phyloP scores from a whole-genome alignment of 148 eudicot genomes.

The Rhododendron ovatum region DNA sequence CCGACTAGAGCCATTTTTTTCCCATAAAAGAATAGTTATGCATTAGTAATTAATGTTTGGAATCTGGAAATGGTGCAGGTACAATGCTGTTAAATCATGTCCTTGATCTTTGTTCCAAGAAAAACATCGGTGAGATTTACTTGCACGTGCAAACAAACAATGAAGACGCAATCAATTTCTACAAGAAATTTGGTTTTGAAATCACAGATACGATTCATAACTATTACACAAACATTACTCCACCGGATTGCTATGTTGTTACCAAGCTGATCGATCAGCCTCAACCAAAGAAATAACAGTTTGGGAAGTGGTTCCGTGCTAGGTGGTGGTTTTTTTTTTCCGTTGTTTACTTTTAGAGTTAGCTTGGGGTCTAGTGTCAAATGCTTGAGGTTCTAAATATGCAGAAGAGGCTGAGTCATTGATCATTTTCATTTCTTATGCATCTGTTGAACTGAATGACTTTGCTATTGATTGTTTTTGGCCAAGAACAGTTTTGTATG shows the following conservation, averaged over 20 bases:
- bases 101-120: constrained; percentile 66
- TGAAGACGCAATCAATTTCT: constrained; percentile 84
- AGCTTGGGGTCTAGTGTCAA: not conserved
- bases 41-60: not conserved
- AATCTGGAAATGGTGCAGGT: constrained; percentile 39
- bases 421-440: constrained; percentile 3
- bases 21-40: not conserved
- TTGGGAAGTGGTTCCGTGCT: not conserved
- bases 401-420: not conserved
- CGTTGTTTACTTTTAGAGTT: not conserved
- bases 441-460: not conserved
- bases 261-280: constrained; percentile 48
- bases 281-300: constrained; percentile 40
- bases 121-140: constrained; percentile 73
- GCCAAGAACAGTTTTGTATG: constrained; percentile 1
- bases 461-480: not conserved
- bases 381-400: not conserved
- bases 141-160: constrained; percentile 96
- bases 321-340: not conserved
- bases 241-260: constrained; percentile 82
- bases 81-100: constrained; percentile 73
- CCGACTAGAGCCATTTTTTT: not conserved
- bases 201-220: constrained; percentile 83
- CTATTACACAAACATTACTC: constrained; percentile 77
- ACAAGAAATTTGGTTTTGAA: constrained; percentile 89